phyloP scores from a whole-genome alignment of 2,329 filamentous ascomycete genomes.

The Coniochaeta hoffmannii region DNA sequence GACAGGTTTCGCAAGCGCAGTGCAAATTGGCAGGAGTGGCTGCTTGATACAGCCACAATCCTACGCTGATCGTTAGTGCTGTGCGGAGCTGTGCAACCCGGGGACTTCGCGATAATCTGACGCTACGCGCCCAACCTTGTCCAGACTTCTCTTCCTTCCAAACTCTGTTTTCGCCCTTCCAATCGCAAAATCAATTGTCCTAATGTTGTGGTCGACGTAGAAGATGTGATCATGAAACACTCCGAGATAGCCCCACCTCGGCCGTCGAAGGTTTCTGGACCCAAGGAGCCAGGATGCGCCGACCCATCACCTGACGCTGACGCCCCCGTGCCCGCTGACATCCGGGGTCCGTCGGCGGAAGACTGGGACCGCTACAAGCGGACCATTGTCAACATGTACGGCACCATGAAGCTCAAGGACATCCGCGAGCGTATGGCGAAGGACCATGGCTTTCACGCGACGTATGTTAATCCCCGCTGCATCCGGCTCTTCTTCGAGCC shows the following conservation, averaged over 20 bases:
- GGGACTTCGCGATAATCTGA: neutral
- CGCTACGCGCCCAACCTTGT: neutral
- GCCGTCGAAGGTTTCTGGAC: neutral
- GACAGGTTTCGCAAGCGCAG: too few species aligned
- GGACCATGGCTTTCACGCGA: neutral
- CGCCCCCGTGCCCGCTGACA: neutral
- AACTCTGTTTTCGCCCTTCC: neutral
- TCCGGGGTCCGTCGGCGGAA: neutral
- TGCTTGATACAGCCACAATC: neutral
- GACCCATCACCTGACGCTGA: neutral
- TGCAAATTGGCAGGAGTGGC: neutral
- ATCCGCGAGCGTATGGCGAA: neutral
- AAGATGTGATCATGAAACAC: neutral
- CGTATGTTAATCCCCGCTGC: neutral
- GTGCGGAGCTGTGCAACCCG: neutral
- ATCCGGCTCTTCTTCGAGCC: neutral
- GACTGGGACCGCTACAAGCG: constrained; percentile 1
- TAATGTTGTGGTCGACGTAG: too few species aligned
- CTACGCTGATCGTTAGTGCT: neutral
- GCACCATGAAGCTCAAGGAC: neutral
- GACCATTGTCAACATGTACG: neutral
- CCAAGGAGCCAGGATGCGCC: neutral
- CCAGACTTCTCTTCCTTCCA: neutral
- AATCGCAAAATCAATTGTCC: neutral
- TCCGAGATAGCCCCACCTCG: neutral